Evolutionary conservation across 768 basidiomycete genomes (phyloP).

Genomic region (Lyophyllum shimeji): DNA sequence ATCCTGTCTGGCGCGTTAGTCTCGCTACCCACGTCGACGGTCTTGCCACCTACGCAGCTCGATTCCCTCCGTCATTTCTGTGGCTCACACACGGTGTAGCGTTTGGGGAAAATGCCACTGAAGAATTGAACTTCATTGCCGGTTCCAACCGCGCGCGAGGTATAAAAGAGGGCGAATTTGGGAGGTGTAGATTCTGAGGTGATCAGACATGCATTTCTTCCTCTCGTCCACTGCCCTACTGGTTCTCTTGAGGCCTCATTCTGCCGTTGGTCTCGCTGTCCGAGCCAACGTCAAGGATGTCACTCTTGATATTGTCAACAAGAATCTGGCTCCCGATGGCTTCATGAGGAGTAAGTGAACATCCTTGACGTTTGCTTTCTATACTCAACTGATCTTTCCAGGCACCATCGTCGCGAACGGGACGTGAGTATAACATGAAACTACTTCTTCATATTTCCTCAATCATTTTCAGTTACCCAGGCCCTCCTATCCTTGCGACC

Average conservation of each 20-base stretch:
- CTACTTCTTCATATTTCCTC: neutral
- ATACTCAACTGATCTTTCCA: constrained; percentile 1
- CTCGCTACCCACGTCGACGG: neutral
- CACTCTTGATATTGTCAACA: constrained; percentile 37
- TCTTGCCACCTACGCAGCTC: neutral
- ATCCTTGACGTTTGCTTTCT: neutral
- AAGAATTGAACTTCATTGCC: neutral
- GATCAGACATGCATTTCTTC: constrained; percentile 21
- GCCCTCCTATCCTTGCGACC: constrained; percentile 41
- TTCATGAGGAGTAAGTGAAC: constrained; percentile 25
- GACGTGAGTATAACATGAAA: constrained; percentile 11
- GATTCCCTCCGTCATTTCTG: neutral
- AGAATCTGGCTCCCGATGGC: constrained; percentile 44
- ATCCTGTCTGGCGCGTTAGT: constrained; percentile 2
- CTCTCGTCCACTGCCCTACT: constrained; percentile 17
- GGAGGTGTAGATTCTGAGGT: constrained; percentile 1
- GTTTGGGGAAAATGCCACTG: neutral
- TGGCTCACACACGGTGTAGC: neutral
- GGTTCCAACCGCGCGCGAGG: neutral
- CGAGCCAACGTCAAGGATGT: constrained; percentile 15
- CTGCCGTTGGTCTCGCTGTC: constrained; percentile 6
- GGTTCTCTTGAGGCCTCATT: constrained; percentile 15
- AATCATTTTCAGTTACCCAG: constrained; percentile 32
- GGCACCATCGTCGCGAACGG: constrained; percentile 24
- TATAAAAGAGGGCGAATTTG: constrained; percentile 7